These are phyloP conservation scores for Mortierella polycephala DNA, from an alignment of 371 early-diverging fungal species.

Conservation along the genomic window DNA sequence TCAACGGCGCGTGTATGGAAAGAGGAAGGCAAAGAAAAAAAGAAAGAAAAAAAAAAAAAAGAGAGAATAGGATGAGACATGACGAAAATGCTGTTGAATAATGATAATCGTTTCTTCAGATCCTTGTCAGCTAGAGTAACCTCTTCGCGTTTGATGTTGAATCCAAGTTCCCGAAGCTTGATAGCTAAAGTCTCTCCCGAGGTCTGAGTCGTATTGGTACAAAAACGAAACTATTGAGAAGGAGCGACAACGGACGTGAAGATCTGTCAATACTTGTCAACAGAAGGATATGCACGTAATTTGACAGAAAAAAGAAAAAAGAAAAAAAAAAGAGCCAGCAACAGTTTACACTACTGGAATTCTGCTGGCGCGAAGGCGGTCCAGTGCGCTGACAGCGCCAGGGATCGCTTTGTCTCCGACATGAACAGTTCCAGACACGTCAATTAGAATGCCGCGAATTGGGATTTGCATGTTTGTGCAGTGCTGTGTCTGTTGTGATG, in stretches of 20 bases:
- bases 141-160: conserved; percentile 72
- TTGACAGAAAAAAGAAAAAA: background rate
- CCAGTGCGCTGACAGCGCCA: conserved; percentile 75
- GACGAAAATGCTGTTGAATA: too few species aligned
- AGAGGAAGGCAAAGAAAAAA: background rate
- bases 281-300: too few species aligned
- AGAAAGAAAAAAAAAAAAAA: background rate
- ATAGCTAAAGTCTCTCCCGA: conserved; percentile 64
- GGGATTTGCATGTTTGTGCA: conserved; percentile 10
- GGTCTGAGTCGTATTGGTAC: conserved; percentile 88
- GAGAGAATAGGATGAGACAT: background rate
- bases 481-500: too few species aligned
- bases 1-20: too few species aligned
- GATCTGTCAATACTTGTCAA: background rate
- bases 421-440: conserved; percentile 85
- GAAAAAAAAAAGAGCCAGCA: background rate
- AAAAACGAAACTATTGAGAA: conserved; percentile 65
- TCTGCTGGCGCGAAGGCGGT: conserved; percentile 65
- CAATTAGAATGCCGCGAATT: conserved; percentile 75
- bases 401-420: conserved; percentile 77
- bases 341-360: conserved; percentile 58
- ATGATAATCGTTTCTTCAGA: background rate
- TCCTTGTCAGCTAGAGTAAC: conserved; percentile 31
- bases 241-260: background rate
- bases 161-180: conserved; percentile 70